Conservation (phyloP, 768 basidiomycete species). For the Gloeopeniophorella convolvens region DNA sequence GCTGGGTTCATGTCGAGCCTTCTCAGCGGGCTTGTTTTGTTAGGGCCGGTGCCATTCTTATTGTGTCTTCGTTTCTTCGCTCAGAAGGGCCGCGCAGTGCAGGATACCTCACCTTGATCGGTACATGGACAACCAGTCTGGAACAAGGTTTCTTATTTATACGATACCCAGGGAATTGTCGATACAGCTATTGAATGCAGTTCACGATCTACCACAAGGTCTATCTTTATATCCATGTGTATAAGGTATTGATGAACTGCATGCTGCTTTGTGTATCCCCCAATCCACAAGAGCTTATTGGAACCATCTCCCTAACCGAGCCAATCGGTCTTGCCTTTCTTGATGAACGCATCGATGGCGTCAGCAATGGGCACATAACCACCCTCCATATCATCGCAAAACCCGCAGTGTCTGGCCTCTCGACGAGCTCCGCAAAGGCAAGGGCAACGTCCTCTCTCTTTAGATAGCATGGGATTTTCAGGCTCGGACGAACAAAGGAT, state of each 20-base stretch:
- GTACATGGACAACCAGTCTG: background rate
- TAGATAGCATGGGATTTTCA: too few species aligned
- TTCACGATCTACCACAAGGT: too few species aligned
- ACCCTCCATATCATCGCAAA: conserved; percentile 56
- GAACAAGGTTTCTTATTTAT: too few species aligned
- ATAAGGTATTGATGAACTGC: too few species aligned
- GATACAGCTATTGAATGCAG: too few species aligned
- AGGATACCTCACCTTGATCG: background rate
- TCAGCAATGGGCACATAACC: conserved; percentile 42
- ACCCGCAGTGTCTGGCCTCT: conserved; percentile 47
- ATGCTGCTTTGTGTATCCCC: too few species aligned
- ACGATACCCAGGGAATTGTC: too few species aligned
- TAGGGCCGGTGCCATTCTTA: background rate
- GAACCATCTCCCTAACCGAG: conserved; percentile 13
- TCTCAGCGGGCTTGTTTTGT: background rate
- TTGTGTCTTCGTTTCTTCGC: background rate
- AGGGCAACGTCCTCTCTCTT: conserved; percentile 56
- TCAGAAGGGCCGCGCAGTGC: too few species aligned
- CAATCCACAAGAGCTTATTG: too few species aligned
- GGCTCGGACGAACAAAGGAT: background rate
- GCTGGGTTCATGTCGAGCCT: background rate
- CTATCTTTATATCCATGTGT: too few species aligned
- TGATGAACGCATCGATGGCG: conserved; percentile 44
- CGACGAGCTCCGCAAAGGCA: conserved; percentile 40
- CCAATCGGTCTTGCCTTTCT: conserved; percentile 39